Percentiles rank a stretch among this genome's conserved stretches.
phyloP scores from a whole-genome alignment of 2,329 filamentous ascomycete species.

The Alternaria angustiovoidea region DNA sequence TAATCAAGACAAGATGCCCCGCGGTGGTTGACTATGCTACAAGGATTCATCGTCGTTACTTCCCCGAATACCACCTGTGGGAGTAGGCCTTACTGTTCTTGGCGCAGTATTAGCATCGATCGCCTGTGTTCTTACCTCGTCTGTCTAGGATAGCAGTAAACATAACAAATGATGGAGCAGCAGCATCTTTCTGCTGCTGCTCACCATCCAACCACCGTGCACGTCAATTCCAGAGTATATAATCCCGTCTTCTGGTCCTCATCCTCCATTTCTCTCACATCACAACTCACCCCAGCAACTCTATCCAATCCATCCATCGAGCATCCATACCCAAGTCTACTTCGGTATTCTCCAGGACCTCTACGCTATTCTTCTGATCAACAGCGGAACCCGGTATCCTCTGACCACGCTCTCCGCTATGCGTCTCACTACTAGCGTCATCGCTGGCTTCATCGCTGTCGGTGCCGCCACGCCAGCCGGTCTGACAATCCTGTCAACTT shows the following conservation, averaged over 20 bases:
- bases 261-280: constrained; percentile 14
- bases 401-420: constrained; percentile 7
- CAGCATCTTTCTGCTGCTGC: constrained; percentile 3
- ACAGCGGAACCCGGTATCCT: not conserved
- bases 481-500: not conserved
- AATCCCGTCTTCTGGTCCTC: constrained; percentile 8
- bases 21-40: constrained; percentile 62
- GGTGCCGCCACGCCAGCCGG: constrained; percentile 13
- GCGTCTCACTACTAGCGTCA: constrained; percentile 14
- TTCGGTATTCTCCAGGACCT: not conserved
- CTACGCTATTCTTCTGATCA: not conserved
- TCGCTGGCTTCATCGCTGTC: constrained; percentile 21
- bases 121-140: not conserved
- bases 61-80: constrained; percentile 64
- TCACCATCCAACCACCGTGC: not conserved
- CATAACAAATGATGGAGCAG: not conserved
- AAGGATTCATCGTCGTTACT: constrained; percentile 61
- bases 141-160: not conserved
- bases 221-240: constrained; percentile 12
- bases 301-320: constrained; percentile 17
- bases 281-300: constrained; percentile 17
- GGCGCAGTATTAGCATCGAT: not conserved
- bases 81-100: not conserved
- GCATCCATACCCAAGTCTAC: constrained; percentile 15
- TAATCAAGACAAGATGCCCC: constrained; percentile 58